Evolutionary conservation across 305 asterid genomes (phyloP).

Genomic region (Plantago lanceolata): DNA sequence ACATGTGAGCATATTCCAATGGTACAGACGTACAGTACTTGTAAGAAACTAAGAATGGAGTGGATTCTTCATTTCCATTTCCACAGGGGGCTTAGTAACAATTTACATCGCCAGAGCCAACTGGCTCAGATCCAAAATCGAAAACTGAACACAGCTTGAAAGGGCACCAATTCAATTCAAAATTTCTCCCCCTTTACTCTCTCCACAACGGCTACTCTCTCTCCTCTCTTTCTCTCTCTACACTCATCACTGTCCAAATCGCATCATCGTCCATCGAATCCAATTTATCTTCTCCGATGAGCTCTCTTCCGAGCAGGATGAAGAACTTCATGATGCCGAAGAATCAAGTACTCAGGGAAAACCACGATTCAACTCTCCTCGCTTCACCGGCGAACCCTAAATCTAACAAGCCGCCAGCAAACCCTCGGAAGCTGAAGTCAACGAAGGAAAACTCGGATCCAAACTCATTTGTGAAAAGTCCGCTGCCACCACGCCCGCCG

Average conservation of each 20-base stretch:
- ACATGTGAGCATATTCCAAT: no score
- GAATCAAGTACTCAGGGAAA: slow-evolving; percentile 53
- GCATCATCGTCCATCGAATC: not conserved
- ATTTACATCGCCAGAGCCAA: not conserved
- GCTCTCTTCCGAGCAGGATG: slow-evolving; percentile 27
- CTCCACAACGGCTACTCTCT: not conserved
- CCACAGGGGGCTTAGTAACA: not conserved
- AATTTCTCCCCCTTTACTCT: not conserved
- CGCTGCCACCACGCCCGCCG: slow-evolving; percentile 91
- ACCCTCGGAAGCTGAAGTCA: slow-evolving; percentile 53
- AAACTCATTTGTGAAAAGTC: slow-evolving; percentile 47
- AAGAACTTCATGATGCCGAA: slow-evolving; percentile 60
- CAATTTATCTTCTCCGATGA: not conserved
- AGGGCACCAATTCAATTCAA: not conserved
- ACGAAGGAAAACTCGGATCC: slow-evolving; percentile 79
- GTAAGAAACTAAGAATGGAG: no score
- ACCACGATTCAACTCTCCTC: slow-evolving; percentile 33
- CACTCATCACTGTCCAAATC: not conserved
- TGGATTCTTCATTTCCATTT: no score
- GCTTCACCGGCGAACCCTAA: slow-evolving; percentile 57
- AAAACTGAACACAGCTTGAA: no score
- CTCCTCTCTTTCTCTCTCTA: not conserved
- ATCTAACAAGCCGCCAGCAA: slow-evolving; percentile 38
- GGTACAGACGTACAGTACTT: no score
- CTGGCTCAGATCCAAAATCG: not conserved